phyloP scores from a whole-genome alignment of 768 basidiomycete genomes.

The Lactarius pseudohatsudake region DNA sequence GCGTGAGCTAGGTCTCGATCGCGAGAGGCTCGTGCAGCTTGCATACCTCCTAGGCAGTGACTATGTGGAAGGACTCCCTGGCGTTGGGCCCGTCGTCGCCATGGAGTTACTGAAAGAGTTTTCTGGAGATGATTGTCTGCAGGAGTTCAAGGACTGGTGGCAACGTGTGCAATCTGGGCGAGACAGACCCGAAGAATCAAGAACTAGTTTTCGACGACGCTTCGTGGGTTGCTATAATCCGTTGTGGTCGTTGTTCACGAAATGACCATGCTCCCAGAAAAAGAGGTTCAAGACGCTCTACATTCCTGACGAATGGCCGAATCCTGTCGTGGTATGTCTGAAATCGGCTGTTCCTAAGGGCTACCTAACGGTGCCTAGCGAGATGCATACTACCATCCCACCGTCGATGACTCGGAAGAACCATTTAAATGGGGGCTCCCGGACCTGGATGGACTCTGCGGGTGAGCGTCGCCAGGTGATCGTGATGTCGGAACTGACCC shows the following conservation, averaged over 20 bases:
- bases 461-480: slow-evolving; percentile 48
- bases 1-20: slow-evolving; percentile 83
- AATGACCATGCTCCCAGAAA: slow-evolving; percentile 52
- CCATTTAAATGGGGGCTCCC: slow-evolving; percentile 96
- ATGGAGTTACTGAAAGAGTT: slow-evolving; percentile 96
- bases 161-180: slow-evolving; percentile 84
- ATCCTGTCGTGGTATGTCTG: slow-evolving; percentile 75
- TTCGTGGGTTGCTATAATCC: slow-evolving; percentile 63
- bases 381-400: slow-evolving; percentile 91
- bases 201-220: slow-evolving; percentile 74
- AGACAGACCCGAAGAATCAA: slow-evolving; percentile 72
- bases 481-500: slow-evolving; percentile 27
- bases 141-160: slow-evolving; percentile 95
- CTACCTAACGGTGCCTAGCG: slow-evolving; percentile 46
- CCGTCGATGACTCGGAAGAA: slow-evolving; percentile 88
- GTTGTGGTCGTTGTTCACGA: slow-evolving; percentile 2
- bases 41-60: slow-evolving; percentile 97
- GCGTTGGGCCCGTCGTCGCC: slow-evolving; percentile 92
- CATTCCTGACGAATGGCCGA: slow-evolving; percentile 84
- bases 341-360: background rate
- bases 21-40: slow-evolving; percentile 82
- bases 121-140: slow-evolving; percentile 78
- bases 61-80: slow-evolving; percentile 89
- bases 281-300: slow-evolving; percentile 86
- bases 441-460: slow-evolving; percentile 89